Percentiles rank a stretch among this genome's conserved stretches.
phyloP scores from a whole-genome alignment of 1,284 basidiomycete species.

The Fistulina hepatica region DNA sequence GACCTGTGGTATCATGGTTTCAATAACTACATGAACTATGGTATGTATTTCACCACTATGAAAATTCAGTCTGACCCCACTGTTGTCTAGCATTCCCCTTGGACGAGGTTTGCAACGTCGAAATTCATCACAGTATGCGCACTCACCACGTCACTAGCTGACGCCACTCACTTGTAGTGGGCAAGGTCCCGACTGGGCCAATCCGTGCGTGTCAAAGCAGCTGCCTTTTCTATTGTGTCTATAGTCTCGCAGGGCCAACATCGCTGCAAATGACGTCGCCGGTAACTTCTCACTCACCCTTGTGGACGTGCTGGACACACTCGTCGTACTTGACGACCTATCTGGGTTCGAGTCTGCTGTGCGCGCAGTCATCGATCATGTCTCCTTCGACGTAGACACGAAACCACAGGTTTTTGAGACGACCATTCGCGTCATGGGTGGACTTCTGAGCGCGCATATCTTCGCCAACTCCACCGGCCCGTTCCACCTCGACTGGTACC shows the following conservation, averaged over 20 bases:
- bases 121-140: constrained; percentile 2
- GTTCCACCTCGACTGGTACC: constrained; percentile 70
- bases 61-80: neutral
- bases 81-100: constrained; percentile 59
- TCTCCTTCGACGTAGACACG: constrained; percentile 81
- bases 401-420: constrained; percentile 89
- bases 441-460: constrained; percentile 77
- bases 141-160: constrained; percentile 36
- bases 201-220: constrained; percentile 63
- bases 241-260: constrained; percentile 41
- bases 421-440: constrained; percentile 83
- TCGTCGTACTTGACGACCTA: constrained; percentile 67
- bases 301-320: constrained; percentile 72
- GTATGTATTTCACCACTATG: constrained; percentile 30
- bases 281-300: constrained; percentile 81
- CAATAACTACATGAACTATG: constrained; percentile 67
- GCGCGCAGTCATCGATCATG: constrained; percentile 61
- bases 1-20: constrained; percentile 79
- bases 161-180: constrained; percentile 80
- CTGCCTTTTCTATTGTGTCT: constrained; percentile 4
- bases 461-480: constrained; percentile 58
- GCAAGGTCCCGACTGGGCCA: constrained; percentile 69
- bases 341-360: constrained; percentile 69
- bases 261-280: constrained; percentile 72
- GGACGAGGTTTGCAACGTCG: constrained; percentile 47